These are phyloP conservation scores for Sphagnum fallax DNA, from an alignment of 228 moss, liverwort and hornwort species.

Conservation along the genomic window DNA sequence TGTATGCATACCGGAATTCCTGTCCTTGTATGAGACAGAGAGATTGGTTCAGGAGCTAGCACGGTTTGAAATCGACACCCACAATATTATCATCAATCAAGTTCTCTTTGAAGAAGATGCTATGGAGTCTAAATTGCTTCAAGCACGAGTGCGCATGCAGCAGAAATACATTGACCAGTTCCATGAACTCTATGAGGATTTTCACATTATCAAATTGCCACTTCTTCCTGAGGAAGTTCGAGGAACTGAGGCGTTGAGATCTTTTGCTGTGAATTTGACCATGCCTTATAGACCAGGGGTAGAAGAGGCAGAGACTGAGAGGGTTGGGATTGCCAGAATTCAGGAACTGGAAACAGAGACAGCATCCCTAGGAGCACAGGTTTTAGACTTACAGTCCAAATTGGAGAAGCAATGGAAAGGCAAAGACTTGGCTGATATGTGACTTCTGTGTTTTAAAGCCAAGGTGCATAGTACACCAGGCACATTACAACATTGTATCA, in stretches of 20 bases:
- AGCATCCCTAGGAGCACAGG: constrained; percentile 16
- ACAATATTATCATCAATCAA: constrained; percentile 89
- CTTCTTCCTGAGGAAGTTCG: constrained; percentile 86
- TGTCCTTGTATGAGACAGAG: constrained; percentile 87
- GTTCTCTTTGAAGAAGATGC: constrained; percentile 75
- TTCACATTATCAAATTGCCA: constrained; percentile 73
- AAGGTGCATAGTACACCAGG: too few relatives aligned
- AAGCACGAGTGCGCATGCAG: constrained; percentile 88
- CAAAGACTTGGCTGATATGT: constrained; percentile 6
- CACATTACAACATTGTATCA: too few relatives aligned
- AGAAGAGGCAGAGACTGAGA: constrained; percentile 5
- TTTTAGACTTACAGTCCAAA: constrained; percentile 22
- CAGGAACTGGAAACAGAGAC: constrained; percentile 26
- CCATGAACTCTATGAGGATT: constrained; percentile 80
- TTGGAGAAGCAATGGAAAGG: constrained; percentile 22
- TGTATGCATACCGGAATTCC: constrained; percentile 90
- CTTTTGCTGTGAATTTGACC: constrained; percentile 54
- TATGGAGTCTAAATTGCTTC: constrained; percentile 64
- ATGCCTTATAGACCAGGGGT: constrained; percentile 49
- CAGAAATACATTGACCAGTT: constrained; percentile 86
- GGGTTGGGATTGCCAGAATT: constrained; percentile 21
- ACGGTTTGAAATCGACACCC: constrained; percentile 86
- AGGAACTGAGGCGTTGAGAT: constrained; percentile 70
- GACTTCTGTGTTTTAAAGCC: background rate
- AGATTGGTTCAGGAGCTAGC: constrained; percentile 90